A percentile compares a stretch with the other conserved stretches of the same genome.
These are phyloP conservation scores for Shiraia sp. DNA, from an alignment of 2,329 filamentous ascomycete species.

Conservation along the genomic window DNA sequence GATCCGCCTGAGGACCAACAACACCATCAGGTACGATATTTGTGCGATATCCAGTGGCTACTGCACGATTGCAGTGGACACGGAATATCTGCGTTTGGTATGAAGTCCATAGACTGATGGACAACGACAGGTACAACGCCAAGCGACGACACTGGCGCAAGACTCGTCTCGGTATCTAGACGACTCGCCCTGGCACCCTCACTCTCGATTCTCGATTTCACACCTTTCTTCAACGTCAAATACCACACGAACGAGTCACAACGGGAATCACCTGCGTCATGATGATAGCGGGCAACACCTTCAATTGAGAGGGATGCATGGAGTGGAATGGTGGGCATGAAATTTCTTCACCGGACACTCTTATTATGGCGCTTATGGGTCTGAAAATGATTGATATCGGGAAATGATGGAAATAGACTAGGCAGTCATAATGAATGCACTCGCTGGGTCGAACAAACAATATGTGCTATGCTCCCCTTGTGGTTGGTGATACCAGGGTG, in stretches of 20 bases:
- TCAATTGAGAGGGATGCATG: constrained; percentile 28
- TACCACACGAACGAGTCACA: constrained; percentile 28
- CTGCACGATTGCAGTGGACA: constrained; percentile 1
- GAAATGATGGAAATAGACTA: constrained; percentile 43
- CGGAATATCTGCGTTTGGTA: not conserved
- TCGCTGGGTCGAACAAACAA: constrained; percentile 31
- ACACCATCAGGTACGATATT: constrained; percentile 93
- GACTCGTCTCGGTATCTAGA: constrained; percentile 98
- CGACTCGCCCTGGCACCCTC: constrained; percentile 53
- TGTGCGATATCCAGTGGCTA: constrained; percentile 7
- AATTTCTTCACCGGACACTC: constrained; percentile 29
- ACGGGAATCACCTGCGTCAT: constrained; percentile 37
- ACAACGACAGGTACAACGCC: constrained; percentile 85
- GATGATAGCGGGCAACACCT: constrained; percentile 27
- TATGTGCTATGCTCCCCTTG: constrained; percentile 4
- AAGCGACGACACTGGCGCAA: constrained; percentile 99
- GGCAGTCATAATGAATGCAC: constrained; percentile 41
- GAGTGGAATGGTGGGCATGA: constrained; percentile 22
- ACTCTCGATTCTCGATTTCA: constrained; percentile 38
- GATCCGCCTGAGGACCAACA: constrained; percentile 97
- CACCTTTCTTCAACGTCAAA: constrained; percentile 24
- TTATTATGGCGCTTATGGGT: constrained; percentile 44
- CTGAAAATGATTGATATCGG: constrained; percentile 33
- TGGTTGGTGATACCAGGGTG: constrained; percentile 1
- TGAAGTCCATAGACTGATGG: constrained; percentile 14